Base-by-base conservation (phyloP, 768 basidiomycete genomes). In the Termitomyces sp. region DNA sequence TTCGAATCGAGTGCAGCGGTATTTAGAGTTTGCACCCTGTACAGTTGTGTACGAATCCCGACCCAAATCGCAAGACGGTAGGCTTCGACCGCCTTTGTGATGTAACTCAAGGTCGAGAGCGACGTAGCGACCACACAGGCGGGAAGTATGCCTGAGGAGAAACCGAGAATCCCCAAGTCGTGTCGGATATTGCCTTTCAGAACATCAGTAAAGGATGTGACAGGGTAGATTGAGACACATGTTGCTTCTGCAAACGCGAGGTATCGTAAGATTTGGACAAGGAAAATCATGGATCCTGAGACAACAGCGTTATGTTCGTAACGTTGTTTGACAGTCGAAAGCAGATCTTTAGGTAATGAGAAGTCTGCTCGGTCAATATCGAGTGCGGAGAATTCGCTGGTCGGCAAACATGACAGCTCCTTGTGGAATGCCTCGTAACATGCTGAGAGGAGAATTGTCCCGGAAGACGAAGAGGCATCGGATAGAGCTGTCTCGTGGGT, bases 61-160 rank as follows among this genome's bases (percentile, higher is more conserved):
- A 81, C 73, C 81, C 81, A 82, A 43, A 84, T 65, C 8, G 79
- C 73, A 17, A 83, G 63, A 30, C 81, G 76, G 64, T 75, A 83
- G 2, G 72, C 72, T 60, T 83, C 74, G 14, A 79, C 71, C 7
- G 80, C 69, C 51, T 67, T 71, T 4, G 68, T 67, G 45, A 83
- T 73, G 60, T 76, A 82, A 1, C 71, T 66, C 23, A 77, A 65
- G 31, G 68, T 61, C 26, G 67, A 71, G 10, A 60, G 49, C 0
- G 83, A 81, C 1, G 77, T 70, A 44, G 73, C 77, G 4, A 78
- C 77, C 15, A 82, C 77, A 54, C 78, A 78, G 8, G 83, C 81
- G 17, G 78, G 70, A 43, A 84, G 68, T 53, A 83, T 74, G 30
- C 82, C 83, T 46, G 80, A 82, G n/a, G 81, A 83, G 65, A 82